Conservation (phyloP, 2,329 filamentous ascomycete genomes). For the Talaromyces albobiverticillius region DNA sequence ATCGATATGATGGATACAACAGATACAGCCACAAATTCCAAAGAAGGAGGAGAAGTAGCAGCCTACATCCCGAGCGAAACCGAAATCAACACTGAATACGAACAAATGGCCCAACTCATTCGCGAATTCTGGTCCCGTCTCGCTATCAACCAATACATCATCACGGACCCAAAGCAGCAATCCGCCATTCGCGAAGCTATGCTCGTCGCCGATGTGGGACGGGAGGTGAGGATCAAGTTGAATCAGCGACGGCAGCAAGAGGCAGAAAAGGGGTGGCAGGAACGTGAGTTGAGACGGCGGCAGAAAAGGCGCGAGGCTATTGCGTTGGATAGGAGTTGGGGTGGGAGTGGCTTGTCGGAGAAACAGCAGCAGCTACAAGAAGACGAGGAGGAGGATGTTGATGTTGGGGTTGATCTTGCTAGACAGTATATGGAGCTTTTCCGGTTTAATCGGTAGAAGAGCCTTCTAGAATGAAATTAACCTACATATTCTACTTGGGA, state of each 20-base stretch:
- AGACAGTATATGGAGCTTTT: slow-evolving; percentile 47
- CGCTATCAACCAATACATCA: slow-evolving; percentile 15
- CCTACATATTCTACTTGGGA: too few species aligned
- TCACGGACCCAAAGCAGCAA: slow-evolving; percentile 17
- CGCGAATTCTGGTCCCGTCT: slow-evolving; percentile 41
- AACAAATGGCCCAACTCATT: slow-evolving; percentile 33
- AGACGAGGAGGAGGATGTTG: slow-evolving; percentile 28
- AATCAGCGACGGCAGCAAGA: slow-evolving; percentile 17
- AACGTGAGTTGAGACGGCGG: slow-evolving; percentile 16
- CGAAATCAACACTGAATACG: slow-evolving; percentile 38
- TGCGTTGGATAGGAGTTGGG: slow-evolving; percentile 6
- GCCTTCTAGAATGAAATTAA: too few species aligned
- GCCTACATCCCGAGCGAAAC: slow-evolving; percentile 31
- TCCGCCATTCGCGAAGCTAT: slow-evolving; percentile 33
- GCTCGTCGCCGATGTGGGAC: slow-evolving; percentile 39
- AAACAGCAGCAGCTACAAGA: slow-evolving; percentile 11
- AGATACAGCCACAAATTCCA: slow-evolving; percentile 14
- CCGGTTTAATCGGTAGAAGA: slow-evolving; percentile 39
- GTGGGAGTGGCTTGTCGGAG: slow-evolving; percentile 10
- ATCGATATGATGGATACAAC: too few species aligned
- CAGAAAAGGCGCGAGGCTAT: slow-evolving; percentile 14
- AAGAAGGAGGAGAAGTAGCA: slow-evolving; percentile 27
- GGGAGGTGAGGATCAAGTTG: slow-evolving; percentile 33
- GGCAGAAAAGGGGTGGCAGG: slow-evolving; percentile 7
- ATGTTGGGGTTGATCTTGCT: slow-evolving; percentile 39